Conservation (phyloP, 208 protist genomes). For the Porcisia deanei region DNA sequence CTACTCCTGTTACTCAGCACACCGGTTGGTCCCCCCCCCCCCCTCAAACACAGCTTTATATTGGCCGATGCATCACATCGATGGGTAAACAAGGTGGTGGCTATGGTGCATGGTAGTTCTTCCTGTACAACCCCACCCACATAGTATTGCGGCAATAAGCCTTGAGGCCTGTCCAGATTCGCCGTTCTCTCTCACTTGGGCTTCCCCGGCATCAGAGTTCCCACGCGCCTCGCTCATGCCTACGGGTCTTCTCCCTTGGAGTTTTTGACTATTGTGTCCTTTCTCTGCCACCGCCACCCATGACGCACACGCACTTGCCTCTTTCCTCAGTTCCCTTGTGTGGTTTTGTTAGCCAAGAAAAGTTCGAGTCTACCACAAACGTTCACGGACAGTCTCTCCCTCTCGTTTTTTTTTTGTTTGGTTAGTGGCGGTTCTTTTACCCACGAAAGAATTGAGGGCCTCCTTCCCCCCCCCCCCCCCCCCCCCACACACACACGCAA, state of each 20-base stretch:
- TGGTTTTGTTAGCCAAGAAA: background rate
- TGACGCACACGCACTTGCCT: background rate
- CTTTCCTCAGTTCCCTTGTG: background rate
- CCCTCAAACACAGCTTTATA: background rate
- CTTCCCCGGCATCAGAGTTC: background rate
- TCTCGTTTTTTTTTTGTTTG: background rate
- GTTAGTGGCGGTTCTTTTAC: background rate
- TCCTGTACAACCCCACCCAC: background rate
- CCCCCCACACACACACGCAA: background rate
- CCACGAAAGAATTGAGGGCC: background rate
- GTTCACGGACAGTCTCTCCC: background rate
- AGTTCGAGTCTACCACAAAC: background rate
- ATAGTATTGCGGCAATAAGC: background rate
- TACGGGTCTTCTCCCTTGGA: background rate
- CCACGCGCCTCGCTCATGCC: background rate
- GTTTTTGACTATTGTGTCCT: background rate
- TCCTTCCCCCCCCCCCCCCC: background rate
- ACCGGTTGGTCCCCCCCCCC: background rate
- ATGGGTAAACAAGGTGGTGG: background rate
- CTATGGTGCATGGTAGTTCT: background rate
- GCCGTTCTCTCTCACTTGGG: background rate
- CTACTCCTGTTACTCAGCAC: background rate
- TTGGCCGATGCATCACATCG: background rate
- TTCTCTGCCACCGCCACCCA: background rate
- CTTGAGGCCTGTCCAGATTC: background rate